Evolutionary conservation across 768 basidiomycete species (phyloP).

Genomic region (Lactifluus subvellereus): DNA sequence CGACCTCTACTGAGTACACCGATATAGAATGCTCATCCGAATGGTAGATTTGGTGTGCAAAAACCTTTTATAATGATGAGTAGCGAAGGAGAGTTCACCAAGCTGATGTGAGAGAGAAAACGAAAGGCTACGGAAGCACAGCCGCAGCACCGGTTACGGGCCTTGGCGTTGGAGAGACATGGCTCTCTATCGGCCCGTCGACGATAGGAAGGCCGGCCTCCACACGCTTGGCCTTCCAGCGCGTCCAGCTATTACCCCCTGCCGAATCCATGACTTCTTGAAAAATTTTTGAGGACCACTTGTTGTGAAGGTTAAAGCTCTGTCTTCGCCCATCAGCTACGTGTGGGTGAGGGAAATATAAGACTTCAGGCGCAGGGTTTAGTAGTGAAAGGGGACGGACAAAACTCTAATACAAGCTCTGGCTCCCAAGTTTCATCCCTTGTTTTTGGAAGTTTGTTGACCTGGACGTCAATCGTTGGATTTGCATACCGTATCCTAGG

Average conservation of each 20-base stretch:
- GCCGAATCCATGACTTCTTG: slow-evolving; percentile 65
- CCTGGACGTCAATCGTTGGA: slow-evolving; percentile 55
- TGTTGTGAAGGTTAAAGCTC: slow-evolving; percentile 52
- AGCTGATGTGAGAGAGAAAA: background rate
- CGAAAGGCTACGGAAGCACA: slow-evolving; percentile 20
- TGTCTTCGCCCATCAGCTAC: slow-evolving; percentile 46
- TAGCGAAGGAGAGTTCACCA: background rate
- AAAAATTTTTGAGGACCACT: slow-evolving; percentile 63
- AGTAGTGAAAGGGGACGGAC: slow-evolving; percentile 39
- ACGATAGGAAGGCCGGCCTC: slow-evolving; percentile 46
- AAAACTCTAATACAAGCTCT: slow-evolving; percentile 53
- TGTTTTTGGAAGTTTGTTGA: slow-evolving; percentile 50
- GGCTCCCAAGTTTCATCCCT: slow-evolving; percentile 53
- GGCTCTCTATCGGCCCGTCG: slow-evolving; percentile 20
- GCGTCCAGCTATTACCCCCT: slow-evolving; percentile 54
- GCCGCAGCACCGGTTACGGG: slow-evolving; percentile 23
- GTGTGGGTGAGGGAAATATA: background rate
- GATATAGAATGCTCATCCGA: background rate
- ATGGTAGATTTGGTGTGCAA: background rate
- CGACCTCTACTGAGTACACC: background rate
- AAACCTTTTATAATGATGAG: background rate
- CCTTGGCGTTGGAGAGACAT: background rate
- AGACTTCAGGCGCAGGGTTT: background rate
- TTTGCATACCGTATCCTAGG: slow-evolving; percentile 76
- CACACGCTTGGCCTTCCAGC: slow-evolving; percentile 45